These are phyloP conservation scores for Klebsormidium nitens DNA, from an alignment of 139 green algal species.

Conservation along the genomic window DNA sequence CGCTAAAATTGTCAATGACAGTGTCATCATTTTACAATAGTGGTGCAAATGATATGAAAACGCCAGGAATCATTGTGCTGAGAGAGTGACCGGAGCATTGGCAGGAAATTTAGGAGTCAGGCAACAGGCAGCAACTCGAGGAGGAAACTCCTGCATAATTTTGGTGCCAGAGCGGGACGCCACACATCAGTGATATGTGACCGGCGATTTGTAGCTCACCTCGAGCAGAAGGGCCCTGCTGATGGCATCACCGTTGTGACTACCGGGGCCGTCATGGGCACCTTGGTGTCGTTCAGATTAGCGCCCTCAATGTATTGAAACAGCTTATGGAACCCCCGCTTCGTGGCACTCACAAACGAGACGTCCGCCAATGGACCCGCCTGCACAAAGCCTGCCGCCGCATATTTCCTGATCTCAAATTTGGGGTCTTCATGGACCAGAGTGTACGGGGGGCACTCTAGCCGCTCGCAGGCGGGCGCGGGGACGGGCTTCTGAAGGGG, in stretches of 20 bases:
- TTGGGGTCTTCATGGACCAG: conserved; percentile 33
- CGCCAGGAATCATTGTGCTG: too few relatives aligned
- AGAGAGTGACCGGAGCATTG: too few relatives aligned
- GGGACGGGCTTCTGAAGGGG: too few relatives aligned
- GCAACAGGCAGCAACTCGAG: too few relatives aligned
- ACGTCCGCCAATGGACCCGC: conserved; percentile 20
- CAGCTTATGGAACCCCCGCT: conserved; percentile 26
- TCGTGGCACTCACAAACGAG: conserved; percentile 22
- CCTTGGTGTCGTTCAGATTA: conserved; percentile 19
- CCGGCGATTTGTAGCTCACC: too few relatives aligned
- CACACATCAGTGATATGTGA: too few relatives aligned
- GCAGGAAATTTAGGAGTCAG: too few relatives aligned
- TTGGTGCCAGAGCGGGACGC: too few relatives aligned
- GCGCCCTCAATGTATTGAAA: conserved; percentile 38
- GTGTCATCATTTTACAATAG: too few relatives aligned
- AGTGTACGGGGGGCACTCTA: conserved; percentile 32
- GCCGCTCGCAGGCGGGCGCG: conserved; percentile 2
- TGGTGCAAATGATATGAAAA: too few relatives aligned
- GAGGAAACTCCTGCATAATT: too few relatives aligned
- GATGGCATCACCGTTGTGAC: conserved; percentile 34
- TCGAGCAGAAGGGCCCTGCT: conserved; percentile 36
- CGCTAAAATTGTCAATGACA: too few relatives aligned
- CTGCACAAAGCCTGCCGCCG: conserved; percentile 1
- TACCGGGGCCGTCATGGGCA: conserved; percentile 37
- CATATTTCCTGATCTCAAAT: conserved; percentile 30